A percentile compares a stretch with the other conserved stretches of the same genome.
Conservation (phyloP, 129 eudicot species). For the Heracleum sosnowskyi region DNA sequence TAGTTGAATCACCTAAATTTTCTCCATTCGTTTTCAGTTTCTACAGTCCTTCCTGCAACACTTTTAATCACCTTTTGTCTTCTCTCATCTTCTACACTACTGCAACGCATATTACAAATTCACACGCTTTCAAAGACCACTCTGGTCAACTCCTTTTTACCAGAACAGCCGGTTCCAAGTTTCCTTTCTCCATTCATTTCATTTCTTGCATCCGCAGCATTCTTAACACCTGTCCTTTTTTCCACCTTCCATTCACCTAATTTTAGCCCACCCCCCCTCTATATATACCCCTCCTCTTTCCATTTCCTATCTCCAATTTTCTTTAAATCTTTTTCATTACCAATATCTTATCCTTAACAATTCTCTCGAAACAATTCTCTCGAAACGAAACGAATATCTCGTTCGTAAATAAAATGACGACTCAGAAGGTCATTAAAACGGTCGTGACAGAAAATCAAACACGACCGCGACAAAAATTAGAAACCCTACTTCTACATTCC, state of each 20-base stretch:
- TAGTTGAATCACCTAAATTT: no score
- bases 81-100: not conserved
- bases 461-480: conserved; percentile 40
- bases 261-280: not conserved
- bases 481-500: conserved; percentile 37
- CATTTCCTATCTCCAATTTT: not conserved
- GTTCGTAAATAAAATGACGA: not conserved
- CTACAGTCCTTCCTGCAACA: not conserved
- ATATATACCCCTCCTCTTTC: not conserved
- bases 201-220: not conserved
- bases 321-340: no score
- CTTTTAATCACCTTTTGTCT: conserved; percentile 1
- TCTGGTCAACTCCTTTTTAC: not conserved
- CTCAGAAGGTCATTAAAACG: conserved; percentile 15
- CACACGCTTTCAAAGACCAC: not conserved
- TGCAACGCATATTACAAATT: not conserved
- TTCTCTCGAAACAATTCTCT: not conserved
- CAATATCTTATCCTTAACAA: not conserved
- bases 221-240: not conserved
- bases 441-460: conserved; percentile 14
- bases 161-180: not conserved
- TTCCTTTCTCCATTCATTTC: not conserved
- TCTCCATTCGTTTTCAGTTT: not conserved
- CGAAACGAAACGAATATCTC: not conserved
- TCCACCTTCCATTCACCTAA: not conserved